Percentiles rank a stretch among this genome's conserved stretches.
phyloP scores from a whole-genome alignment of 2,329 filamentous ascomycete genomes.

The Chalaropsis thielavioides region DNA sequence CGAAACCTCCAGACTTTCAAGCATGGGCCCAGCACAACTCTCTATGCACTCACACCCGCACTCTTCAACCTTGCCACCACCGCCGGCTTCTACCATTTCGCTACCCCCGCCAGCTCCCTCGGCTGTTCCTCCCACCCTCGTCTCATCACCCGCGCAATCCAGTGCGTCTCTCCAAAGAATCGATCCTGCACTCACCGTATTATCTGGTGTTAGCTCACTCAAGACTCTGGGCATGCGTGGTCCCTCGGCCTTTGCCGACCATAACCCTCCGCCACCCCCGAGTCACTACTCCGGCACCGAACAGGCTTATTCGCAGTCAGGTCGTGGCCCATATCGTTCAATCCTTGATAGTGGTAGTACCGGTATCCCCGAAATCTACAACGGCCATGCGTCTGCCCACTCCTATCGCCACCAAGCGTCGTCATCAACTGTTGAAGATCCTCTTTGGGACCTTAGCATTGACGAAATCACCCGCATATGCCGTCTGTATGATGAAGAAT shows the following conservation, averaged over 20 bases:
- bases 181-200: slow-evolving; percentile 13
- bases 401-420: slow-evolving; percentile 8
- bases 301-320: slow-evolving; percentile 14
- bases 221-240: slow-evolving; percentile 11
- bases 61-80: slow-evolving; percentile 7
- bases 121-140: slow-evolving; percentile 4
- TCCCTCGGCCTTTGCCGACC: slow-evolving; percentile 9
- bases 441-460: slow-evolving; percentile 62
- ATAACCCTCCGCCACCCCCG: slow-evolving; percentile 9
- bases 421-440: slow-evolving; percentile 38
- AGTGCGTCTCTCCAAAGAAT: slow-evolving; percentile 17
- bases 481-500: slow-evolving; percentile 72
- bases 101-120: slow-evolving; percentile 10
- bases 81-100: slow-evolving; percentile 1
- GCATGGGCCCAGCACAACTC: background rate
- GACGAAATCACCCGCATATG: slow-evolving; percentile 71
- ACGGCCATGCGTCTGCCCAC: background rate
- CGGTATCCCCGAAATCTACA: slow-evolving; percentile 7
- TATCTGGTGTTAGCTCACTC: slow-evolving; percentile 14
- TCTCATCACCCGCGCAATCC: slow-evolving; percentile 13
- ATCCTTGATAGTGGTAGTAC: slow-evolving; percentile 14
- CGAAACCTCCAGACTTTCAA: slow-evolving; percentile 32
- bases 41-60: slow-evolving; percentile 3
- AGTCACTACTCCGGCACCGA: slow-evolving; percentile 17
- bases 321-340: slow-evolving; percentile 12